Base-by-base conservation (phyloP, 257 asterid species). In the Nicotiana sylvestris region DNA sequence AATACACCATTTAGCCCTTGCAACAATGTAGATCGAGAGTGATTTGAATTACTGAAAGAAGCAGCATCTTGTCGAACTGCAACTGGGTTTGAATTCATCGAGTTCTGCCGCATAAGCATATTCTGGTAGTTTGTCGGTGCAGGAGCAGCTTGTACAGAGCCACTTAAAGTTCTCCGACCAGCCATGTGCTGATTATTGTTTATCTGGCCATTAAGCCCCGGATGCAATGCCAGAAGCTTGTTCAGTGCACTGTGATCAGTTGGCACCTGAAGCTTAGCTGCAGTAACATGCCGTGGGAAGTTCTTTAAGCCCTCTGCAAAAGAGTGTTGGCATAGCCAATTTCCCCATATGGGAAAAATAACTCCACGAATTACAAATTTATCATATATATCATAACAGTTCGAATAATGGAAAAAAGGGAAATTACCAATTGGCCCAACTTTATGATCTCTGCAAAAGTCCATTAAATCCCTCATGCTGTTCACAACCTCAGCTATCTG, bases 401-500 rank as follows among this genome's bases (percentile, higher is more conserved):
- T 46, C 5, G 15, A 72, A 25, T 0, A 46, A 78, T 43, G 6
- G 29, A 43, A 30, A 21, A 69, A 78, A 82, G 11, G 16, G 85
- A 49, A 49, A 78, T 85, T 94, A 96, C 99, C 99, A 70, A 92
- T 91, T 1, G 99, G 94, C 61, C 99, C 99, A 60, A 82, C 87
- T 85, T 94, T 93, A 29, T 90, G 95, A n/a, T 87, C 91, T 80
- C 89, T 90, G 90, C 98, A 89, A 83, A 91, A 94, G 76, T 92
- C 97, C 98, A 94, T 94, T 90, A 96, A 84, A 86, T 91, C 98
- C 85, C 93, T 96, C 99, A 93, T 96, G 91, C 97, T 92, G 87
- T 91, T 93, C 85, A 94, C 98, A 49, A 92, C 98, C 89, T 96
- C 98, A 60, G 99, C 94, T 80, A 96, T 96, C 99, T 96, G 89